Evolutionary conservation across 2,329 filamentous ascomycete species (phyloP), one percentile per base, ranked within the genome.

Genomic region (Trichophaea hybrida): DNA sequence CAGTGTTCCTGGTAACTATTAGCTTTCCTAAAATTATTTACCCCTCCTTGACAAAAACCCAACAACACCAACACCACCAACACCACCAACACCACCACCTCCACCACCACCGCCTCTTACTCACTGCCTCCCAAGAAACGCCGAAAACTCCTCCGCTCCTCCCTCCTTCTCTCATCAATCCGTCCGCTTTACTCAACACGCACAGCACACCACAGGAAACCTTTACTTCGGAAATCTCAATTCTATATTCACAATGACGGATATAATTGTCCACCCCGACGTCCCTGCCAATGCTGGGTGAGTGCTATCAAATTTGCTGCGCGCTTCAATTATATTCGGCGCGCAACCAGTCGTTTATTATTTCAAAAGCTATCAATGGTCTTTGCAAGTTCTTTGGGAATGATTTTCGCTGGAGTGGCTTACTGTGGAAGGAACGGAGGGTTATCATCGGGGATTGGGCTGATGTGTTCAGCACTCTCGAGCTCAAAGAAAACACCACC

Each of bases 401-500:
- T 46, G 40, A 46, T 46, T 46, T 7, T 13, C 17, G 13, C 40
- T 44, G 13, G 6, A 44, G 40, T 15, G 40, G 13, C n/a, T 3
- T n/a, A 17, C n/a, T 17, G n/a, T 13, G 40, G 40, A 46, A 13
- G 5, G 13, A 17, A 13, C 24, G 40, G 24, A 46, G 13, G 24
- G 13, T 46, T 46, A 5, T 46, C 40, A 46, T 17, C n/a, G 40
- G 13, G 24, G 40, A 55, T 44, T 33, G n/a, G 37, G 53, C 40
- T 55, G 34, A 55, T 31, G 10, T 33, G n/a, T 46, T 4, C 73
- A 94, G 88, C 72, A 83, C 82, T 70, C 80, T 94, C 75, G 93
- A 98, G 82, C 84, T 98, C 72, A 98, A 96, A 80, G 88, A 97
- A 72, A 94, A 98, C 80, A 98, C 93, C 67, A 82, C 90, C 72